Base-by-base conservation (phyloP, 2,329 filamentous ascomycete genomes). In the Colletotrichum navitas region DNA sequence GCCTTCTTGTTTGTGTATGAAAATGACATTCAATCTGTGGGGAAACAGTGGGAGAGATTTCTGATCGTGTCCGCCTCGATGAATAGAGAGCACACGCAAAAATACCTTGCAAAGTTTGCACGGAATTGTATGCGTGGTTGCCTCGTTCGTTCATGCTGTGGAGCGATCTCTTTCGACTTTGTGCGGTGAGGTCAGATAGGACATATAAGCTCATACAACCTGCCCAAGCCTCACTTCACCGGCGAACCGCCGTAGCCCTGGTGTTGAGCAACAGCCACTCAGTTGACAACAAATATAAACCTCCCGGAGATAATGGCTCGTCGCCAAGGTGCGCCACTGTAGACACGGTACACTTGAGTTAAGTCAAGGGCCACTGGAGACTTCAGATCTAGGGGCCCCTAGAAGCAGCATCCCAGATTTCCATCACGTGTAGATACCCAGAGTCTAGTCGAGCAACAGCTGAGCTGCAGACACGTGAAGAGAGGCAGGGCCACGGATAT, bases 381-480 rank as follows among this genome's bases (percentile, higher is more conserved):
- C 54, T 8, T 24, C 21, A 14, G 21, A 39, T 39, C 21, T 24
- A 2, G 16, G 21, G 2, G 14, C 32, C 34, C 2, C 6, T 24
- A 2, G 32, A 5, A 24, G 16, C 10, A 34, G 21, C 32, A 24
- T 16, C 11, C 36, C 21, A 11, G 32, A 49, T 51, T n/a, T 8
- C 14, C 39, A 45, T 49, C 59, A 61, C 45, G 45, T 74, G 49
- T 67, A 73, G n/a, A 7, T 10, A 72, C 76, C 45, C 75, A 66
- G 2, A 26, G 8, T 18, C 24, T 5, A 10, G 16, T 3, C 14
- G 16, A 24, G 45, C 45, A 24, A 3, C 5, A 29, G 3, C 43
- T 5, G 1, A 3, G 7, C 18, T 21, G 7, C 18, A 29, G 21
- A 11, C 54, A 16, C 4, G 16, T 3, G 1, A 5, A 24, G 1